Conservation (phyloP, 257 asterid genomes). For the Euphrasia confusa region DNA sequence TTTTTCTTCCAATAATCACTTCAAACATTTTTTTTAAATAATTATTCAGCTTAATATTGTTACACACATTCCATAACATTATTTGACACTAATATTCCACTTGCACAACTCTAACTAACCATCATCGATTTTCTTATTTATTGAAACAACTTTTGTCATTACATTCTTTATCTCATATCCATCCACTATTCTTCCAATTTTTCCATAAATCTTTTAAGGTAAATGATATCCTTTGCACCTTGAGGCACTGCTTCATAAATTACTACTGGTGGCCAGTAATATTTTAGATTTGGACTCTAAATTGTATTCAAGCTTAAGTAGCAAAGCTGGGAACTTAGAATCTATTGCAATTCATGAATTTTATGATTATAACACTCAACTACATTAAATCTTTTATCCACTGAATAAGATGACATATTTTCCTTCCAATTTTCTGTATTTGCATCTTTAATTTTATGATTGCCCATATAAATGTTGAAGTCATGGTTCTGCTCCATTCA, state of each 20-base stretch:
- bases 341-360: conserved; percentile 9
- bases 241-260: background rate
- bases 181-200: no score
- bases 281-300: background rate
- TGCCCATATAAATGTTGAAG: conserved; percentile 15
- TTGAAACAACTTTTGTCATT: no score
- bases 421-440: conserved; percentile 5
- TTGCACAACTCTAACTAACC: no score
- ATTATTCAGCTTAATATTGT: no score
- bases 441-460: conserved; percentile 13
- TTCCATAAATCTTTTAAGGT: no score
- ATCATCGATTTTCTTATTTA: no score
- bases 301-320: conserved; percentile 7
- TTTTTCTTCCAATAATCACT: no score
- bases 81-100: no score
- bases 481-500: conserved; percentile 26
- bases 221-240: no score
- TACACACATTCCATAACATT: no score
- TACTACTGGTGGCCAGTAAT: background rate
- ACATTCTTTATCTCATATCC: no score
- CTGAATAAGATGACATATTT: background rate
- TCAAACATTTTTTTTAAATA: no score
- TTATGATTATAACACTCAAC: conserved; percentile 13
- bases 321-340: conserved; percentile 5
- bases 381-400: background rate